These are phyloP conservation scores for Beauveria brongniartii DNA, from an alignment of 2,329 filamentous ascomycete genomes.

Conservation along the genomic window DNA sequence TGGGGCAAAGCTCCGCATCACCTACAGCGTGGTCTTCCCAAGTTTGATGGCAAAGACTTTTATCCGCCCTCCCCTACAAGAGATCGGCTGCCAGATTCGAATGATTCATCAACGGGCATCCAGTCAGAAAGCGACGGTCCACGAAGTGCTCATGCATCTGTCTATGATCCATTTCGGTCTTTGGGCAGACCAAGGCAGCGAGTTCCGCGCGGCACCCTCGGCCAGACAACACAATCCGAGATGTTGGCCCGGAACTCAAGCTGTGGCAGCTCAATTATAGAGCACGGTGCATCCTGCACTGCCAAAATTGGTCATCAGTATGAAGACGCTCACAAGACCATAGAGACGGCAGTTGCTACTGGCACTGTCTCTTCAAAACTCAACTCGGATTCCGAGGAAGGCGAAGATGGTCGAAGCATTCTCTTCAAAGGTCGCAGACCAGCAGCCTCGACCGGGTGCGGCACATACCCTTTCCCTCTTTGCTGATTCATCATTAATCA, in stretches of 20 bases:
- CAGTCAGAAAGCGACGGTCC: constrained; percentile 4
- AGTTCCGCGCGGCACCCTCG: constrained; percentile 18
- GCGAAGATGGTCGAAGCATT: constrained; percentile 27
- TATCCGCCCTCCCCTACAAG: constrained; percentile 49
- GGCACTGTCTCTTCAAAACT: constrained; percentile 14
- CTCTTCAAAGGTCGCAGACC: constrained; percentile 30
- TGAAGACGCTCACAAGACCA: constrained; percentile 21
- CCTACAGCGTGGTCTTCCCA: constrained; percentile 46
- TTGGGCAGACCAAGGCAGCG: constrained; percentile 14
- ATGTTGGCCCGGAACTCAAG: constrained; percentile 19
- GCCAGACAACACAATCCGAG: constrained; percentile 27
- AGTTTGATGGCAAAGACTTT: constrained; percentile 58
- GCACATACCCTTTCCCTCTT: neutral
- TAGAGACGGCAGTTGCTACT: constrained; percentile 6
- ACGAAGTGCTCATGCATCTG: neutral
- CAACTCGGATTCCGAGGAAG: constrained; percentile 22
- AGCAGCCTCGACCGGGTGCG: constrained; percentile 24
- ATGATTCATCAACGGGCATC: neutral
- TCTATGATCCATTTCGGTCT: constrained; percentile 18
- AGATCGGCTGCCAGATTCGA: constrained; percentile 15
- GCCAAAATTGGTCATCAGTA: constrained; percentile 20
- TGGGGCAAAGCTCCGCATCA: constrained; percentile 49
- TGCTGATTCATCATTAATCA: neutral
- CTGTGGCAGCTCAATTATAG: constrained; percentile 16
- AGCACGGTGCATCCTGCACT: constrained; percentile 18